Conservation (phyloP, 495 filamentous ascomycete genomes). For the Hypoxylon subgilvum region DNA sequence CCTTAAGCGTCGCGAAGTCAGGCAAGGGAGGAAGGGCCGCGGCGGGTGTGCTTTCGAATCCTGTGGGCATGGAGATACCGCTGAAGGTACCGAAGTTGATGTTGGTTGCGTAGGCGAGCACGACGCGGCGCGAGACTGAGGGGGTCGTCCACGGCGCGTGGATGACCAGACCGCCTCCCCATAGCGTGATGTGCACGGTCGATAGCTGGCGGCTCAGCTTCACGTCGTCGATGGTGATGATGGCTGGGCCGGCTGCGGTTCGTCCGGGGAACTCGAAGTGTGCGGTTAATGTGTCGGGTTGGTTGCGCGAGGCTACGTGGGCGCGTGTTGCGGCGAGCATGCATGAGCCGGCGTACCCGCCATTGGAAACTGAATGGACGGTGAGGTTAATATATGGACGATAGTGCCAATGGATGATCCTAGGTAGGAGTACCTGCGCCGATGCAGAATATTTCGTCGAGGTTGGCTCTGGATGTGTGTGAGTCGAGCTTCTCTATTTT, state of each 20-base stretch:
- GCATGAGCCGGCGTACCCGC: slow-evolving; percentile 72
- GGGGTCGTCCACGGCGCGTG: slow-evolving; percentile 41
- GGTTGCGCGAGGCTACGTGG: slow-evolving; percentile 67
- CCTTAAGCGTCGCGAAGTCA: slow-evolving; percentile 48
- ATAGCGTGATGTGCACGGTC: slow-evolving; percentile 71
- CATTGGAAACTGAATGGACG: slow-evolving; percentile 72
- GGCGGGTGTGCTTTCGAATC: slow-evolving; percentile 51
- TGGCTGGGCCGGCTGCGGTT: slow-evolving; percentile 66
- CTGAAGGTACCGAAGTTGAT: slow-evolving; percentile 63
- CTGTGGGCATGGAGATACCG: slow-evolving; percentile 63
- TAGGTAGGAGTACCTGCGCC: slow-evolving; percentile 52
- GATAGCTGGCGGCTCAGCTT: slow-evolving; percentile 76
- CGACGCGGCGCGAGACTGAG: slow-evolving; percentile 29
- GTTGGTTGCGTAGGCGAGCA: slow-evolving; percentile 71
- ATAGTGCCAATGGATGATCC: background rate
- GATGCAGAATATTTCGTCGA: slow-evolving; percentile 70
- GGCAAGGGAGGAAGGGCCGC: slow-evolving; percentile 48
- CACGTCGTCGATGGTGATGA: slow-evolving; percentile 69
- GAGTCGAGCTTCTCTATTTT: slow-evolving; percentile 59
- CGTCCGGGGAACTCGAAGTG: slow-evolving; percentile 77
- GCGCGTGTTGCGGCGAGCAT: slow-evolving; percentile 64
- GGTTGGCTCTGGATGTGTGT: slow-evolving; percentile 66
- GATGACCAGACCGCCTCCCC: slow-evolving; percentile 43
- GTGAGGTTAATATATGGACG: background rate
- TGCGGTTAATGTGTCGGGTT: slow-evolving; percentile 68